Percentiles rank a stretch among this genome's conserved stretches.
Conservation (phyloP, 192 early-diverging fungal species). For the Anaeromyces robustus region DNA sequence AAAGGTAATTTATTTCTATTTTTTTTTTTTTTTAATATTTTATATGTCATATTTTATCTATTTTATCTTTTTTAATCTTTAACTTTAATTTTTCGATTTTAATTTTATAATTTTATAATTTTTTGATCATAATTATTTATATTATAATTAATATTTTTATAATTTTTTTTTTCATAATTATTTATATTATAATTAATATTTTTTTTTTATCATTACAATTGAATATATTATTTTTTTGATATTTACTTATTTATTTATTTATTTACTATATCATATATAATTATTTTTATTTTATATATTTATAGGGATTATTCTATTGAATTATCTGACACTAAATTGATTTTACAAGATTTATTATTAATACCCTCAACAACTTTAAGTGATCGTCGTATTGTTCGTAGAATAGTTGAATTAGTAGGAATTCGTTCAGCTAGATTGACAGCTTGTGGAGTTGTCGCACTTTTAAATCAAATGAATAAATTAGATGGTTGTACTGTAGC, state of each 20-base stretch:
- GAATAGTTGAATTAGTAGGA: not conserved
- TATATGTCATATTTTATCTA: too few species aligned
- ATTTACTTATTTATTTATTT: too few species aligned
- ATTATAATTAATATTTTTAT: too few species aligned
- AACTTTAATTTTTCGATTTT: too few species aligned
- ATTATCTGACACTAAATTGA: not conserved
- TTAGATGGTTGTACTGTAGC: not conserved
- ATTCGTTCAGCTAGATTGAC: not conserved
- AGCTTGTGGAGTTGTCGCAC: not conserved
- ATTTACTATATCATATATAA: not conserved
- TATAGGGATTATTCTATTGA: not conserved
- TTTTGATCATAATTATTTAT: too few species aligned
- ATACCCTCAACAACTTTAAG: not conserved
- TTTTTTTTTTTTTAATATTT: not conserved
- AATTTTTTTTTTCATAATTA: too few species aligned
- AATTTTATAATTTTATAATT: too few species aligned
- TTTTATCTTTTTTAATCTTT: too few species aligned
- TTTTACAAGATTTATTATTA: not conserved
- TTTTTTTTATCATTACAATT: too few species aligned
- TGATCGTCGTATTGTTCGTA: not conserved
- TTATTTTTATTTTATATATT: too few species aligned
- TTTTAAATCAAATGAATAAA: not conserved
- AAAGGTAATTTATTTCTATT: not conserved
- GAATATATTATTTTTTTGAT: too few species aligned
- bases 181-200: too few species aligned